Evolutionary conservation across 345 rosid genomes (phyloP), one percentile per base, ranked within the genome.

Genomic region (Linum trigynum): DNA sequence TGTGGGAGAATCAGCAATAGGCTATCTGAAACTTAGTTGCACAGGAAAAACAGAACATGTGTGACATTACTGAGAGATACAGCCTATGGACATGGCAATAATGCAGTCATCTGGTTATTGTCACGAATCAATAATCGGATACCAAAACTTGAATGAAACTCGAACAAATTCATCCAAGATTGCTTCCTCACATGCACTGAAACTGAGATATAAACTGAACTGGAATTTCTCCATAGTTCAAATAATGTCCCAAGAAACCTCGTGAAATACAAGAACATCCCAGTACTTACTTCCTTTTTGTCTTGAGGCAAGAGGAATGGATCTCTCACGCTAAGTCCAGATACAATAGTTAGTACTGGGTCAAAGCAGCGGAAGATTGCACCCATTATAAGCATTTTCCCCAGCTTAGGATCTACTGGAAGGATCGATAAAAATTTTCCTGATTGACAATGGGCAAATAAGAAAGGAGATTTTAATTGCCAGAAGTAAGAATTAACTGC

Each of bases 281-380:
- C 53, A 48, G 40, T 68, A 81, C 91, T 84, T 83, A 94, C 97
- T 74, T 88, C 96, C 71, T 86, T 94, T 72, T 94, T 94, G 39
- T 94, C 97, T 76, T 90, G 97, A 73, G 99, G 99, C 76, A 94
- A 78, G 66, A 94, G 95, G 77, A 94, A 94, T 76, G 99, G 99
- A 76, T 94, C 99, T 77, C 90, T 82, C 70, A 89, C 97, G 69
- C 97, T 94, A 16, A 94, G 99, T 41, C 96, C 99, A 14, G 99
- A 85, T 64, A 94, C 97, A 64, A 90, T 74, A 37, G 99, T 94
- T 51, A 94, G 78, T 67, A 90, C 70, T 11, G 99, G 99, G 75
- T 91, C 99, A 82, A 90, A 94, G 80, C 97, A 94, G 55, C 75
- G 82, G 68, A 94, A 94, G 74, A 88, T 82, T 63, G 97, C 88